Base-by-base conservation (phyloP, 192 early-diverging fungal genomes). In the Backusella tarrabulga region DNA sequence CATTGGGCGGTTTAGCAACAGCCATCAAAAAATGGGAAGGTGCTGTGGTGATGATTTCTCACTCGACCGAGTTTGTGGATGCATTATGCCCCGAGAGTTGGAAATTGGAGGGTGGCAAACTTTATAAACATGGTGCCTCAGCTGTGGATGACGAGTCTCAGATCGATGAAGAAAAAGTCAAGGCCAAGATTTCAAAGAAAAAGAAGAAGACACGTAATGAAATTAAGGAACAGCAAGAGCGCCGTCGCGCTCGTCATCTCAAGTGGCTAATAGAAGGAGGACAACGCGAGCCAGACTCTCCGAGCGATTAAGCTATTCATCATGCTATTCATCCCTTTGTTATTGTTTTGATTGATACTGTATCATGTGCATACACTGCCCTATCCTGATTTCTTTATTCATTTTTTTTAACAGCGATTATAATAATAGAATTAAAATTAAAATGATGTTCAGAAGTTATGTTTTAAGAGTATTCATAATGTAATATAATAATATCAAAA, bases 31-130 rank as follows among this genome's bases (percentile, higher is more conserved):
- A 88, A 26, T 94, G 87, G 84, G 90, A 89, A 69, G 92, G 93
- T 68, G 92, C 90, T 77, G 91, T 95, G 44, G 87, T 95, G 63
- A 91, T 95, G 86, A 93, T 95, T 83, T 93, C 93, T 69, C 93
- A 95, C 88, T 90, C 88, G 77, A 81, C 85, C 66, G 92, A 95
- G 79, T 95, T 95, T 83, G 85, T 92, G 41, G 79, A 76, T 34
- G 89, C 90, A 35, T 77, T 93, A 35, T 93, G 91, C 75, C 88
- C 88, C 17, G 93, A 94, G 79, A 84, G 83, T 36, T 94, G 93
- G 93, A 79, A 84, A 66, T 85, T 93, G 44, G 87, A 89, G 34
- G 86, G 79, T 44, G 93, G 93, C 70, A 50, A 73, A 19, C 60
- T 88, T n/a, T 80, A 81, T 56, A 83, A 82, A 29, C 71, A 82